Percentiles rank a stretch among this genome's conserved stretches.
These are phyloP conservation scores for Pichia sp. DNA, from an alignment of 1,139 yeast species.

Conservation along the genomic window DNA sequence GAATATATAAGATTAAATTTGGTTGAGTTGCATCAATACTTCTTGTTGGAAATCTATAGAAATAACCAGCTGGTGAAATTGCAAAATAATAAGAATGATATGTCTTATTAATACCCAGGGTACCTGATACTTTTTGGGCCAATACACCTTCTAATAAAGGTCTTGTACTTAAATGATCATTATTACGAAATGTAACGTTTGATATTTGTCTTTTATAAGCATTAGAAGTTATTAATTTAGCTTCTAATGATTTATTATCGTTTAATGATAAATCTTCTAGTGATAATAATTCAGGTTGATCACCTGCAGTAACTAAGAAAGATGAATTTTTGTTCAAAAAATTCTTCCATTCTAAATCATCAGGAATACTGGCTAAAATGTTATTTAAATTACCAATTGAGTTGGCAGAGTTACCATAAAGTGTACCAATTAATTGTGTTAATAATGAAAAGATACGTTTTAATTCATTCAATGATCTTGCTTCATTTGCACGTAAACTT, in stretches of 20 bases:
- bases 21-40: constrained; percentile 38
- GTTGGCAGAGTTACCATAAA: constrained; percentile 26
- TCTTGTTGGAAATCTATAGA: constrained; percentile 41
- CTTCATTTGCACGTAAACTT: constrained; percentile 36
- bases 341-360: constrained; percentile 39
- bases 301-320: constrained; percentile 28
- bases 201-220: constrained; percentile 34
- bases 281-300: not conserved
- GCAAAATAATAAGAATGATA: constrained; percentile 41
- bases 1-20: constrained; percentile 39
- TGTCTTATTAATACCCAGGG: constrained; percentile 32
- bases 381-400: constrained; percentile 29
- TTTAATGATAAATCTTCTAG: constrained; percentile 6
- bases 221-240: constrained; percentile 16
- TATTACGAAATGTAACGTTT: constrained; percentile 34
- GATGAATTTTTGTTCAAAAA: constrained; percentile 31
- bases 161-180: constrained; percentile 33
- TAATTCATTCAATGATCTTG: constrained; percentile 36
- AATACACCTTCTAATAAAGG: constrained; percentile 44
- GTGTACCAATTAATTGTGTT: constrained; percentile 28
- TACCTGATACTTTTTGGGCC: constrained; percentile 39
- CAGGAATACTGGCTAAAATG: constrained; percentile 31
- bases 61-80: constrained; percentile 37
- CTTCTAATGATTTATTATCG: constrained; percentile 8
- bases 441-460: constrained; percentile 34